Base-by-base conservation (phyloP, 169 alveolate species). In the Miamiensis avidus region DNA sequence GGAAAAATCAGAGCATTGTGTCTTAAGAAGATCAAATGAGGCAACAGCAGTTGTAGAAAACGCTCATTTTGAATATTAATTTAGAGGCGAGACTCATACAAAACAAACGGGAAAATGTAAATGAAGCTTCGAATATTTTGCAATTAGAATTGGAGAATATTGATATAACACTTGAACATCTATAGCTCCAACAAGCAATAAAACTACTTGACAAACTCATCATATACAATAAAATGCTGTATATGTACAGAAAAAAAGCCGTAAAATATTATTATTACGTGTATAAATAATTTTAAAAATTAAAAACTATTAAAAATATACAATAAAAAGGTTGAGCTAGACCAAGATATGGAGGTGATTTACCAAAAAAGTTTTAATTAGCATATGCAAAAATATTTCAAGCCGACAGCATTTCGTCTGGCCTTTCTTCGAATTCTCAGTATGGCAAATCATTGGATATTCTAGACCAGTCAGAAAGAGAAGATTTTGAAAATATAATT, bases 1-100 rank as follows among this genome's bases (percentile, higher is more conserved):
- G 88, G 85, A 85, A 87, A 83, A 88, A 91, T 76, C 79, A 69
- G 72, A 88, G 85, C 75, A 75, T 34, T 0, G 79, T 33, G 29
- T 79, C 76, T 32, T n/a, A n/a, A n/a, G n/a, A n/a, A n/a, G n/a
- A n/a, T n/a, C n/a, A n/a, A n/a, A n/a, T n/a, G n/a, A n/a, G n/a
- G n/a, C n/a, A n/a, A n/a, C n/a, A n/a, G n/a, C n/a, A n/a, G n/a
- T n/a, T n/a, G n/a, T n/a, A n/a, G n/a, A 88, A 74, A 69, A 78
- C 34, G 34, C 86, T 28, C 77, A 87, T 82, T 87, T 31, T 76
- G 81, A 64, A 34, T 25, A 77, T 85, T 27, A 74, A 73, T 74
- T 78, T 81, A 4, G 81, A 82, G 34, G 75, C 75, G 82, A 74
- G 75, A 34, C 34, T 82, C 15, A 31, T 82, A 25, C 34, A 73